Evolutionary conservation across 1,139 yeast genomes (phyloP).

Genomic region (Hemisphaericaspora subhashii): DNA sequence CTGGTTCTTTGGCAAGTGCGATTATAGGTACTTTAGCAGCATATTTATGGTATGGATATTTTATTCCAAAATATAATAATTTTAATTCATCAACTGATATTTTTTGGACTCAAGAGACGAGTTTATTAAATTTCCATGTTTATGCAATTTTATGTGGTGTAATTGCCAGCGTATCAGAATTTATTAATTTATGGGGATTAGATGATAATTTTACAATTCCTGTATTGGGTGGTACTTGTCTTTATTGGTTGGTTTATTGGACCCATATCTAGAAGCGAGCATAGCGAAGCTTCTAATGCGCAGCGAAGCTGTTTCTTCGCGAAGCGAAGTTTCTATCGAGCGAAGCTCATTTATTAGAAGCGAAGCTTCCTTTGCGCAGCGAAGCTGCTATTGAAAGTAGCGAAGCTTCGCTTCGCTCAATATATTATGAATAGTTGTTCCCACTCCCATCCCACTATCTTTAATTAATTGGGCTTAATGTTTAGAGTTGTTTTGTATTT

Average conservation of each 20-base stretch:
- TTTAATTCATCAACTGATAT: constrained; percentile 54
- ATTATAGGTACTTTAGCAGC: constrained; percentile 67
- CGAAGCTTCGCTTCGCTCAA: no score
- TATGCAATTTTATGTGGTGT: constrained; percentile 70
- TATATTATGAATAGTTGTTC: no score
- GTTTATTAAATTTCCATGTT: constrained; percentile 50
- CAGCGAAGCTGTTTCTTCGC: no score
- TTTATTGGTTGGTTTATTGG: constrained; percentile 44
- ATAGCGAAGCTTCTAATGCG: no score
- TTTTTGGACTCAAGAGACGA: constrained; percentile 65
- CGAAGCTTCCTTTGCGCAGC: no score
- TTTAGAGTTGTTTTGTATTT: no score
- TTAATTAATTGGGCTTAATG: no score
- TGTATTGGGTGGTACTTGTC: constrained; percentile 67
- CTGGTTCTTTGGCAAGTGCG: constrained; percentile 88
- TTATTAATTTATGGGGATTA: constrained; percentile 66
- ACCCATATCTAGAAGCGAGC: constrained; percentile 16
- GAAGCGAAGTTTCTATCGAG: no score
- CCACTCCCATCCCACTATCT: no score
- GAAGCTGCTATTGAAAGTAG: no score
- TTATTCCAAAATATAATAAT: constrained; percentile 56
- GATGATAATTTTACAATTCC: constrained; percentile 97
- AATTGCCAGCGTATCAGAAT: constrained; percentile 84
- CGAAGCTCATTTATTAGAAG: no score
- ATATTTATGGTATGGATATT: constrained; percentile 66